Conservation (phyloP, 2,329 filamentous ascomycete species). For the Albophoma yamanashiensis region DNA sequence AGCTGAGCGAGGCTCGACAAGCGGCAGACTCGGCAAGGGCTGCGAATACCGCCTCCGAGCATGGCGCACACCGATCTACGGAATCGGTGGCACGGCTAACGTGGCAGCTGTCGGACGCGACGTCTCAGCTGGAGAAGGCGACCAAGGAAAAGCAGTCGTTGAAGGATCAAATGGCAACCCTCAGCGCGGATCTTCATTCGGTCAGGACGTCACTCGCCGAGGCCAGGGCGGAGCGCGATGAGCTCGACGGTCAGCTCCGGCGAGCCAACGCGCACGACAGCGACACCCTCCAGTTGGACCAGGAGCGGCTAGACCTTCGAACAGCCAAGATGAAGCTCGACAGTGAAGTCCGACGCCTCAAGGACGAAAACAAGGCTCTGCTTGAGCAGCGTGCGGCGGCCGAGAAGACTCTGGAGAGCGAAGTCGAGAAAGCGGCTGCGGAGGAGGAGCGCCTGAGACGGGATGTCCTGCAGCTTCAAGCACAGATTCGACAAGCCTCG, state of each 20-base stretch:
- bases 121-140: slow-evolving; percentile 43
- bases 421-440: slow-evolving; percentile 54
- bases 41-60: slow-evolving; percentile 18
- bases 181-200: slow-evolving; percentile 50
- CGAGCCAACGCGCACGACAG: slow-evolving; percentile 43
- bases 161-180: slow-evolving; percentile 50
- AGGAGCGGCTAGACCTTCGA: slow-evolving; percentile 58
- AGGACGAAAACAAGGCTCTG: slow-evolving; percentile 51
- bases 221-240: slow-evolving; percentile 54
- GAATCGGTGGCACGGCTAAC: slow-evolving; percentile 41
- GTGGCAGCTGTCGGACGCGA: slow-evolving; percentile 47
- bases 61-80: slow-evolving; percentile 21
- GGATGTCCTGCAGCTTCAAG: slow-evolving; percentile 42
- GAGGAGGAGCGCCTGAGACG: slow-evolving; percentile 53
- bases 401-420: slow-evolving; percentile 53
- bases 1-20: slow-evolving; percentile 24
- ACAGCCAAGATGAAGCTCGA: slow-evolving; percentile 59
- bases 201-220: slow-evolving; percentile 46
- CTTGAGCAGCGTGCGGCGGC: slow-evolving; percentile 45
- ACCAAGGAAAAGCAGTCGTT: slow-evolving; percentile 51
- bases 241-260: slow-evolving; percentile 50
- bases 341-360: slow-evolving; percentile 52
- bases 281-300: slow-evolving; percentile 51
- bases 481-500: slow-evolving; percentile 31
- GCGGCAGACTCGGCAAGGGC: slow-evolving; percentile 15